These are phyloP conservation scores for Papiliotrema terrestris DNA, from an alignment of 1,284 basidiomycete genomes.

Conservation along the genomic window DNA sequence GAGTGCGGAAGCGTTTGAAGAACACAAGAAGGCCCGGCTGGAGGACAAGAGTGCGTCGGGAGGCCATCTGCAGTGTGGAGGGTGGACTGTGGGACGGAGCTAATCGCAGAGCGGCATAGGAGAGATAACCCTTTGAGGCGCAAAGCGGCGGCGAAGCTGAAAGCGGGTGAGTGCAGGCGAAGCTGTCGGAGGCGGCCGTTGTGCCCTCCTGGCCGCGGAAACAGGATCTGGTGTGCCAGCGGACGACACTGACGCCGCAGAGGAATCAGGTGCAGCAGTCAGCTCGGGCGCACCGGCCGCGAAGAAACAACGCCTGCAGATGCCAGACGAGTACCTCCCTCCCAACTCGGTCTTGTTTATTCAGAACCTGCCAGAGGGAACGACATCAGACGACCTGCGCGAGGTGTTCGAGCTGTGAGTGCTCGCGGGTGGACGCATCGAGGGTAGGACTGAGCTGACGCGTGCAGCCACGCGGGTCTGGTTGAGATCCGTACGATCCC, in stretches of 20 bases:
- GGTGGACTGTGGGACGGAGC: background rate
- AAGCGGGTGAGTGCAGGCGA: conserved; percentile 67
- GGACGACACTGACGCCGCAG: too few relatives aligned
- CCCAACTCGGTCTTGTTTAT: conserved; percentile 99
- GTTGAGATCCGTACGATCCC: conserved; percentile 95
- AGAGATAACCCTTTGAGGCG: conserved; percentile 81
- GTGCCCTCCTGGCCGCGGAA: background rate
- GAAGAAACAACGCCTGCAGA: conserved; percentile 67
- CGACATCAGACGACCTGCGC: conserved; percentile 81
- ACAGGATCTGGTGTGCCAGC: too few relatives aligned
- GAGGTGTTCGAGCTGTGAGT: conserved; percentile 81
- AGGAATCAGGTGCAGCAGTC: too few relatives aligned
- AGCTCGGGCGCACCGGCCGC: conserved; percentile 43
- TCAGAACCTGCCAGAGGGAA: conserved; percentile 87
- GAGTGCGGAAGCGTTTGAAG: conserved; percentile 60
- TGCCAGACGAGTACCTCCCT: conserved; percentile 99
- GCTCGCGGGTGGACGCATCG: too few relatives aligned
- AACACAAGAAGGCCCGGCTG: conserved; percentile 68
- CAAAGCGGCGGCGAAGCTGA: conserved; percentile 73
- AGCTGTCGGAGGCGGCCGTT: background rate
- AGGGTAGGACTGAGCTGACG: background rate
- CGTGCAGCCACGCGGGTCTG: conserved; percentile 75
- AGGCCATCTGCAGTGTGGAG: background rate
- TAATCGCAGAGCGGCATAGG: conserved; percentile 64
- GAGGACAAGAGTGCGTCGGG: conserved; percentile 72